Base-by-base conservation (phyloP, 2,329 filamentous ascomycete species). In the Fusarium verrucosum region DNA sequence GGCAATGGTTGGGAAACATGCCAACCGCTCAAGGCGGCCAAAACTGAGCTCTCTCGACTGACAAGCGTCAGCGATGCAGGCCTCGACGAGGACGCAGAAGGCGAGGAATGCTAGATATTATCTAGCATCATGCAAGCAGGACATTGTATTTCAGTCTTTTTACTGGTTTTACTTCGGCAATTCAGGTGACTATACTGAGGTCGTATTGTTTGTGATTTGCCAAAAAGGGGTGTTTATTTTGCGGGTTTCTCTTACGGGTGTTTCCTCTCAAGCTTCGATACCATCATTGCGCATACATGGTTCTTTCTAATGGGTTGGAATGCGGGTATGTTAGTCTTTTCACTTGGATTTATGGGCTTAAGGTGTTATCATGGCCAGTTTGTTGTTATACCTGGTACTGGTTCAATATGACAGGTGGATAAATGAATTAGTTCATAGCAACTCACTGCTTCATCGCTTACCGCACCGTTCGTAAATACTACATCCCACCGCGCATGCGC, bases 1-100 rank as follows among this genome's bases (percentile, higher is more conserved):
- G 51, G 28, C 3, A 41, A 25, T 9, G 72, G 71, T 6, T 81
- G 79, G 78, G 69, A 71, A 65, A 67, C 76, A 19, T 76, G 73
- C 51, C 73, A 74, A 28, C 69, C 71, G 16, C 60, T 80, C 13
- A 71, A 69, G 30, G 61, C 59, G 13, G 45, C 58, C 25, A 62
- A 60, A 16, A 50, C 45, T 4, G 58, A 62, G 33, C 36, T 62
- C 35, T 65, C 46, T n/a, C 53, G 58, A 20, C 19, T 62, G 17
- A 40, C 44, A 16, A 40, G 45, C 37, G 44, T 51, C 16, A 35
- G 41, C 20, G 32, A 49, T 11, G 54, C 28, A 43, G 47, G 30
- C 11, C 44, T 54, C 3, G 70, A 73, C 7, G 65, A 70, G 45
- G 73, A 75, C 26, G 73, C 73, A 20, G 73, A 75, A 49, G 71